These are phyloP conservation scores for Starmerella etchellsii DNA, from an alignment of 805 yeast genomes.

Conservation along the genomic window DNA sequence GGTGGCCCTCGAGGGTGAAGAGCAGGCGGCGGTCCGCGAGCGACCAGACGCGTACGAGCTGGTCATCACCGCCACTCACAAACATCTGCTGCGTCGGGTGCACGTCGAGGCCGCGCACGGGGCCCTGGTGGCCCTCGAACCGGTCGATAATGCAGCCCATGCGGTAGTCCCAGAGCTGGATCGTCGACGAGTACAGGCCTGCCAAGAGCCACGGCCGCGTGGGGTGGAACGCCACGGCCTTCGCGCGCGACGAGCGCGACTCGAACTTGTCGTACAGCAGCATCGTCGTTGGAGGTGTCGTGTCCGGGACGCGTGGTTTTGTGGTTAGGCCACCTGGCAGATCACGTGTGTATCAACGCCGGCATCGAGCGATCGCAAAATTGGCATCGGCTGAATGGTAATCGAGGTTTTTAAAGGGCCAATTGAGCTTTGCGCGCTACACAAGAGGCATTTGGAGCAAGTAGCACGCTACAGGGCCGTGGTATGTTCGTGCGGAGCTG, in stretches of 20 bases:
- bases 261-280: conserved; percentile 49
- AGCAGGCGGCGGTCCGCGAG: conserved; percentile 70
- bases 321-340: not conserved
- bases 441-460: too few species aligned
- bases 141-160: conserved; percentile 97
- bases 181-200: conserved; percentile 92
- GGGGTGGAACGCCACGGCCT: conserved; percentile 96
- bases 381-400: too few species aligned
- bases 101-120: conserved; percentile 88
- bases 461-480: too few species aligned
- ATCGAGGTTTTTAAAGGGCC: too few species aligned
- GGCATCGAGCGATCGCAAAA: too few species aligned
- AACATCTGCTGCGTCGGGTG: conserved; percentile 97
- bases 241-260: conserved; percentile 94
- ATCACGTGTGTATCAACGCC: too few species aligned
- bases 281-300: conserved; percentile 5
- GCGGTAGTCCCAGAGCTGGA: conserved; percentile 97
- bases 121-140: conserved; percentile 97
- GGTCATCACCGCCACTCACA: conserved; percentile 96
- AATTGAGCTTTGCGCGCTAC: too few species aligned
- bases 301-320: not conserved
- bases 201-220: conserved; percentile 91
- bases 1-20: conserved; percentile 83
- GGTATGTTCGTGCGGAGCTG: too few species aligned
- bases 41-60: conserved; percentile 92